Base-by-base conservation (phyloP, 441 rosid genomes). In the Hypseocharis bilobata region DNA sequence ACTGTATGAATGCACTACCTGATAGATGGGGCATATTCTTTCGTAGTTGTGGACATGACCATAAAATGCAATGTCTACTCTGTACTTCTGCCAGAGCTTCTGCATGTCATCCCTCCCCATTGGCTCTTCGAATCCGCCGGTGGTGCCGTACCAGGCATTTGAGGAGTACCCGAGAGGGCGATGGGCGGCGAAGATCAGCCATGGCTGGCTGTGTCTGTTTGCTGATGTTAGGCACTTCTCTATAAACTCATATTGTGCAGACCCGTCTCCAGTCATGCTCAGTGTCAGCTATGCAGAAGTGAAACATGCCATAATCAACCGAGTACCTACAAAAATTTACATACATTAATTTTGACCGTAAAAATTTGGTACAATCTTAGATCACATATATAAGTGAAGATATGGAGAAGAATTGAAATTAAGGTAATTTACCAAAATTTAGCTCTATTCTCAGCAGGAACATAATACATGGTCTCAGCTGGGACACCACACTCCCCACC, bases 401-500 rank as follows among this genome's bases (percentile, higher is more conserved):
- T 32, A 2, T 32, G 38, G 38, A 32, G 4, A 2, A 4, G 4
- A 32, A 32, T n/a, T n/a, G n/a, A 19, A 27, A 58, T 4, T 58
- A 3, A 16, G 26, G 44, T 17, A 10, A 70, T 65, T 75, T 77
- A 89, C 98, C 97, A 92, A 72, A 85, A 92, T 69, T 92, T 92
- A n/a, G 96, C 98, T 74, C 81, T 77, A 83, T 92, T 89, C 75
- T 88, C 91, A 1, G 96, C 90, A 42, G 96, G 96, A 72, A 83
- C 84, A 67, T 81, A 88, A 72, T 81, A 92, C 86, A 86, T 86
- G 60, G 91, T 89, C 84, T 89, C 92, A 44, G 96, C 88, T 17
- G 60, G 88, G 67, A 92, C 98, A 58, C 96, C 96, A 51, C 96
- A 92, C 75, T 92, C 96, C 54, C 98, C 98, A 38, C 94, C 94